Evolutionary conservation across 345 rosid species (phyloP), one percentile per base, ranked within the genome.

Genomic region (Pistacia atlantica): DNA sequence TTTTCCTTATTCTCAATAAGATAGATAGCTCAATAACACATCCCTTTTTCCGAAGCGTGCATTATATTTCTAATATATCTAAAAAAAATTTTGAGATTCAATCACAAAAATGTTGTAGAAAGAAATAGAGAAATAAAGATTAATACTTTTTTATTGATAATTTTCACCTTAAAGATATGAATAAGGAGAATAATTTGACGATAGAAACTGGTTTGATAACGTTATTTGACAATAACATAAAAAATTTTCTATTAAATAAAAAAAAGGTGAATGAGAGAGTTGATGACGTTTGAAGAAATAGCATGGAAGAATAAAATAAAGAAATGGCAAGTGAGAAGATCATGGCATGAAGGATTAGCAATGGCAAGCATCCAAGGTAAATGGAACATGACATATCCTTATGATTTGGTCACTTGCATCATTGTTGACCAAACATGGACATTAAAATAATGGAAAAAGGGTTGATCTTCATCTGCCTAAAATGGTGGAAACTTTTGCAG

Each of bases 301-400:
- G 42, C 33, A 18, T 14, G 0, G 42, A 52, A 0, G 25, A 52
- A 69, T 69, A 7, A 38, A 57, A 1, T 4, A 45, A 71, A 35
- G 48, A 17, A 3, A 46, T 56, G 62, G 54, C 54, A 71, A 57
- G 65, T 38, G 65, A 71, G 33, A 38, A 71, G 74, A n/a, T 71
- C 51, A 57, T 38, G 71, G 14, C 17, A 54, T 54, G 57, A 54
- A 13, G n/a, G 0, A 54, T 13, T 16, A 18, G 57, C 16, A 54
- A 54, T 54, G 16, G 57, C 16, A 13, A 33, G 57, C 67, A 59
- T 60, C 75, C 38, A 4, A 72, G 67, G 65, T 22, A 22, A 42
- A 18, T 58, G 55, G 75, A 71, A 59, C 55, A 38, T 42, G 66
- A 48, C 68, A 48, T 8, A 14, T 51, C 22, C 25, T 28, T 37